Evolutionary conservation across 768 basidiomycete genomes (phyloP).

Genomic region (Mycena olivaceomarginata): DNA sequence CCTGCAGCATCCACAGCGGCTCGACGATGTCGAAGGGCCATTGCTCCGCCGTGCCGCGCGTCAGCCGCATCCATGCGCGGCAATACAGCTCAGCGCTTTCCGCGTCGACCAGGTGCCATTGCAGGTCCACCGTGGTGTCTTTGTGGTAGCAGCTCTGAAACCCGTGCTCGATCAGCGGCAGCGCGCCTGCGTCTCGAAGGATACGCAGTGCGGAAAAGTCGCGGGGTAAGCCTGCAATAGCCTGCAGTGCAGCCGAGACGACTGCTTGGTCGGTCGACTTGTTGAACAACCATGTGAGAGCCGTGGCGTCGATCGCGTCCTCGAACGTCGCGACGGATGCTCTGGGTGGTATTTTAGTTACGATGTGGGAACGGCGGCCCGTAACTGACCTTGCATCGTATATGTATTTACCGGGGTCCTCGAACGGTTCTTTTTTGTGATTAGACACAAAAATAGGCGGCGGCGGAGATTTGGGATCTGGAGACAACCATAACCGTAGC

Average conservation of each 20-base stretch:
- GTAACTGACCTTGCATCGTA: conserved; percentile 38
- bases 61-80: conserved; percentile 63
- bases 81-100: conserved; percentile 60
- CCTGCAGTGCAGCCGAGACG: conserved; percentile 55
- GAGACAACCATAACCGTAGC: conserved; percentile 49
- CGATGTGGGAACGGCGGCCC: background rate
- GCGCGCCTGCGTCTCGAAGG: conserved; percentile 59
- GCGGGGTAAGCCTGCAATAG: conserved; percentile 61
- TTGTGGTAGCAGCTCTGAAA: conserved; percentile 62
- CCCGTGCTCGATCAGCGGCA: conserved; percentile 56
- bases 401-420: conserved; percentile 10
- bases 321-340: conserved; percentile 42
- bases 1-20: conserved; percentile 58
- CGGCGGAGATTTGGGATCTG: conserved; percentile 8
- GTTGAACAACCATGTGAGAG: conserved; percentile 61
- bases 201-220: conserved; percentile 60
- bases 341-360: background rate
- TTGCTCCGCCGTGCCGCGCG: conserved; percentile 56
- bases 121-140: conserved; percentile 58
- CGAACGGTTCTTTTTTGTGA: background rate
- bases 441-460: conserved; percentile 17
- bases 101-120: conserved; percentile 60
- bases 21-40: conserved; percentile 60
- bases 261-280: conserved; percentile 57
- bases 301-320: conserved; percentile 60